Conservation (phyloP, 1,284 basidiomycete species). For the Somion occarium region DNA sequence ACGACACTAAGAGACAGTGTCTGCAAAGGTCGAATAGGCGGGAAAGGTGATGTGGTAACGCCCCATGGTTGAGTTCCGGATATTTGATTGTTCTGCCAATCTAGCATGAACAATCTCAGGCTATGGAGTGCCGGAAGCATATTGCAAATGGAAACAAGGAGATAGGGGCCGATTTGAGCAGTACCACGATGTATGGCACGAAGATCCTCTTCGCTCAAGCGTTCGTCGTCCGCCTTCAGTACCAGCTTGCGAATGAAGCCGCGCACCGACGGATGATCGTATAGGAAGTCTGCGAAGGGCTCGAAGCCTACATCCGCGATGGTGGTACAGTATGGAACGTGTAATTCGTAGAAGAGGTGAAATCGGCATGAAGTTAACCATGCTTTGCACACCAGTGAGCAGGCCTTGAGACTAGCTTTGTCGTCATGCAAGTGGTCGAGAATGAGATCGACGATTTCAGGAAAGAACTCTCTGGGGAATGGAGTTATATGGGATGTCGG, state of each 20-base stretch:
- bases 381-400: slow-evolving; percentile 7
- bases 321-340: background rate
- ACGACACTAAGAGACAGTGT: background rate
- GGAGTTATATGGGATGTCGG: background rate
- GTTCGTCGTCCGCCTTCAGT: background rate
- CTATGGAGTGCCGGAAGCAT: background rate
- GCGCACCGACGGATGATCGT: background rate
- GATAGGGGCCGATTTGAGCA: background rate
- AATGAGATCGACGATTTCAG: slow-evolving; percentile 11
- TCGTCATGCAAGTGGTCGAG: slow-evolving; percentile 13
- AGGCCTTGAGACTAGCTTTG: slow-evolving; percentile 6
- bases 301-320: background rate
- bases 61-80: background rate
- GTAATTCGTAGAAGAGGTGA: slow-evolving; percentile 11
- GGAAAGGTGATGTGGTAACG: background rate
- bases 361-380: slow-evolving; percentile 7
- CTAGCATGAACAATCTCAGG: background rate
- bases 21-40: background rate
- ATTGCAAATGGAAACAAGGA: background rate
- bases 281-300: slow-evolving; percentile 3
- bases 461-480: slow-evolving; percentile 4
- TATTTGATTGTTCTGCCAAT: background rate
- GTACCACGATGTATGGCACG: background rate
- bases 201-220: background rate
- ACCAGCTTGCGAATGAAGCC: background rate